phyloP scores from a whole-genome alignment of 768 basidiomycete genomes.

The Boletus reticulatus region DNA sequence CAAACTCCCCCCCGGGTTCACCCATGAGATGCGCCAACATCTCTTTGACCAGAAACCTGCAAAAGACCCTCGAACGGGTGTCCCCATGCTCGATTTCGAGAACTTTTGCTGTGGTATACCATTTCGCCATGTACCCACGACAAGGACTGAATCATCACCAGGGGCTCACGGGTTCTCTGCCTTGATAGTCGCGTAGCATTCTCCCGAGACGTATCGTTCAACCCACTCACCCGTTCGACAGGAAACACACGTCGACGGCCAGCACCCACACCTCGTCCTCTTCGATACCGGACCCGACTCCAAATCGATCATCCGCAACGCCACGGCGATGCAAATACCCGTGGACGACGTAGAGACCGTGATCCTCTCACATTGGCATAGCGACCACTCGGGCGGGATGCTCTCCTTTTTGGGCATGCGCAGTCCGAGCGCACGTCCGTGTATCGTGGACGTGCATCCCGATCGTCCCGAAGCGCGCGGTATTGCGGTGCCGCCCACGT shows the following conservation, averaged over 20 bases:
- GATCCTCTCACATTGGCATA: constrained; percentile 79
- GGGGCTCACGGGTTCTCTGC: constrained; percentile 87
- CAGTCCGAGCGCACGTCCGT: constrained; percentile 25
- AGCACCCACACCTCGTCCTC: constrained; percentile 51
- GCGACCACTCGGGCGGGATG: constrained; percentile 73
- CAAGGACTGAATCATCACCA: constrained; percentile 20
- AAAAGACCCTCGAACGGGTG: constrained; percentile 44
- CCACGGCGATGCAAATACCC: constrained; percentile 55
- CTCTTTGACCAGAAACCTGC: constrained; percentile 47
- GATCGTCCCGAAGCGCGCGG: constrained; percentile 71
- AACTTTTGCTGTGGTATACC: constrained; percentile 63
- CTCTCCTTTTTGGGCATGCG: constrained; percentile 59
- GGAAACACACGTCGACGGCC: constrained; percentile 56
- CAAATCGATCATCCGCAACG: constrained; percentile 70
- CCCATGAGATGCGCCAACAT: constrained; percentile 67
- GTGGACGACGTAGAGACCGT: constrained; percentile 56
- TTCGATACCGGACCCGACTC: constrained; percentile 88
- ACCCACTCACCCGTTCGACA: constrained; percentile 17
- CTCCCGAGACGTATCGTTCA: neutral
- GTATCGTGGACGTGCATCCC: constrained; percentile 74
- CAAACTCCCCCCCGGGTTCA: constrained; percentile 74
- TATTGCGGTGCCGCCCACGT: constrained; percentile 62
- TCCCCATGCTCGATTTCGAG: constrained; percentile 70
- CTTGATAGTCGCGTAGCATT: constrained; percentile 53
- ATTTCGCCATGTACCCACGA: neutral